Percentiles rank a stretch among this genome's conserved stretches.
These are phyloP conservation scores for Corchorus capsularis DNA, from an alignment of 345 rosid genomes.

Conservation along the genomic window DNA sequence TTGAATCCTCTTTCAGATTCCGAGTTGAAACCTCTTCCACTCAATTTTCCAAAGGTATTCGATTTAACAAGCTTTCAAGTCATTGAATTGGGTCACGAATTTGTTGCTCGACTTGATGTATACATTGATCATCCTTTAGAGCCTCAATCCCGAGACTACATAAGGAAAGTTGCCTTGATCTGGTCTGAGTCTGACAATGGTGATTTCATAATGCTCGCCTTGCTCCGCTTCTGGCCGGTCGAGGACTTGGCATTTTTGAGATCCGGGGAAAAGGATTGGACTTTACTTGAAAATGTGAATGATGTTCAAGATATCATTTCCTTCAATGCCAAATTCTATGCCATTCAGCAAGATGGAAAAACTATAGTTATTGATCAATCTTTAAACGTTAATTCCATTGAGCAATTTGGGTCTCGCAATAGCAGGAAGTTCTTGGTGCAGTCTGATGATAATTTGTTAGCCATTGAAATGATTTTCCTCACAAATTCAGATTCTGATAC, in stretches of 20 bases:
- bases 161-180: constrained; percentile 65
- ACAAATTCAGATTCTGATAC: background rate
- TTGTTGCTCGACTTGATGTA: background rate
- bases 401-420: constrained; percentile 58
- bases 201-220: constrained; percentile 61
- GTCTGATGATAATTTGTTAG: constrained; percentile 57
- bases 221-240: constrained; percentile 46
- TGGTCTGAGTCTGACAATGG: constrained; percentile 32
- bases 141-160: constrained; percentile 7
- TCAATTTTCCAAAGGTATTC: background rate
- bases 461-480: constrained; percentile 63
- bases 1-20: background rate
- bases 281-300: constrained; percentile 43
- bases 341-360: constrained; percentile 64
- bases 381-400: constrained; percentile 34
- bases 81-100: constrained; percentile 8
- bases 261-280: constrained; percentile 55
- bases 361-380: constrained; percentile 50
- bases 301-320: constrained; percentile 71
- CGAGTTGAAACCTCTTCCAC: background rate
- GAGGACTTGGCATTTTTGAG: constrained; percentile 60
- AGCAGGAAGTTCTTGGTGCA: constrained; percentile 82
- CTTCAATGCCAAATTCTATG: constrained; percentile 60
- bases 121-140: background rate
- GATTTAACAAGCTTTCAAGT: constrained; percentile 6